Conservation (phyloP, 1,139 yeast species). For the Candida dubliniensis region DNA sequence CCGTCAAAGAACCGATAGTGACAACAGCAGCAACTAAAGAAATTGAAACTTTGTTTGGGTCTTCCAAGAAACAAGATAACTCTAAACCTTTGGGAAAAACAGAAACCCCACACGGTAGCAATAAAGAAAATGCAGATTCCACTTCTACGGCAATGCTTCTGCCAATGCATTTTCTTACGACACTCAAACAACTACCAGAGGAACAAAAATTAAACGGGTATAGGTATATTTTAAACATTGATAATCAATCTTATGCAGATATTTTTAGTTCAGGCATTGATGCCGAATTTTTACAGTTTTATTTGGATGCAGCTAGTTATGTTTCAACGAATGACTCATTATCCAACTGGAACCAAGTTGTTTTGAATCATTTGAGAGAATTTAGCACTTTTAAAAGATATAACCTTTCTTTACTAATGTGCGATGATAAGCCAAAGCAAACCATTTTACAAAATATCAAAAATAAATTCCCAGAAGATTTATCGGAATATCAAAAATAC, state of each 20-base stretch:
- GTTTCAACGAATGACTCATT: constrained; percentile 16
- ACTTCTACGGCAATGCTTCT: constrained; percentile 6
- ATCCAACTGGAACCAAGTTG: constrained; percentile 19
- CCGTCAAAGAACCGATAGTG: not conserved
- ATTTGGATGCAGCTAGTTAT: constrained; percentile 45
- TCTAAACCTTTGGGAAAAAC: not conserved
- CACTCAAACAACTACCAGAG: constrained; percentile 27
- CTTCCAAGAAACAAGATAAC: not conserved
- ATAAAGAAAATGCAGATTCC: not conserved
- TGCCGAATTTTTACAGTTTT: constrained; percentile 52
- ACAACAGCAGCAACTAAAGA: constrained; percentile 12
- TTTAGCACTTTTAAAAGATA: constrained; percentile 28
- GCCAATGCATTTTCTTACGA: constrained; percentile 32
- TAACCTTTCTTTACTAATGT: constrained; percentile 21
- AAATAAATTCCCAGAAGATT: constrained; percentile 7
- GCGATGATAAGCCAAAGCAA: constrained; percentile 11
- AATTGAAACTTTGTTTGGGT: constrained; percentile 16
- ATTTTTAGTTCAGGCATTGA: constrained; percentile 57
- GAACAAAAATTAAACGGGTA: constrained; percentile 36
- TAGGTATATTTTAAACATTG: constrained; percentile 37
- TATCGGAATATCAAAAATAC: constrained; percentile 5
- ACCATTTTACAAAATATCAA: constrained; percentile 15
- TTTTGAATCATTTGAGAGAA: constrained; percentile 18
- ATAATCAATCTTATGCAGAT: constrained; percentile 25
- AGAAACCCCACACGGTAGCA: not conserved